Base-by-base conservation (phyloP, 139 green algal genomes). In the Pleodorina starrii region DNA sequence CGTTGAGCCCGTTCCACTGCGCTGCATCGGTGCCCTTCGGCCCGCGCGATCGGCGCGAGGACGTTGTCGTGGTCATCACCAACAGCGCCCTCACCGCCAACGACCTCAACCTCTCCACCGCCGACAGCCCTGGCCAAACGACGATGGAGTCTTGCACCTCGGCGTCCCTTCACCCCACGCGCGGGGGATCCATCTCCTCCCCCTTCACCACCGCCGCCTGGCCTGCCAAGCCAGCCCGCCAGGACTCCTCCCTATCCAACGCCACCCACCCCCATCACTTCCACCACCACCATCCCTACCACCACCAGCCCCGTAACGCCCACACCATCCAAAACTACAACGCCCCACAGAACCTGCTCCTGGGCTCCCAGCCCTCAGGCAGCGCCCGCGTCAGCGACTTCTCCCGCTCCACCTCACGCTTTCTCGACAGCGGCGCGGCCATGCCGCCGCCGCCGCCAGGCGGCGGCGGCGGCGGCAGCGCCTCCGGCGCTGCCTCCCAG, bases 21-120 rank as follows among this genome's bases (percentile, higher is more conserved):
- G 46, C 74, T 27, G 43, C 74, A 19, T 44, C 74, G 21, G 43
- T 82, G 25, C 74, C 74, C 27, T 82, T 82, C 44, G 43, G 44
- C 46, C 7, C n/a, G 0, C 25, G 44, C 44, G 43, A 82, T 1
- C 43, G 25, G 6, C 44, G 27, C 29, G 74, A 82, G 7, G 74
- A 82, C 10, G 43, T 63, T 6, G 43, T 82, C 29, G 46, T 82
- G 5, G 74, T 82, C 27, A 63, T 82, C 46, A 66, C 44, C 27
- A 82, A 82, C 74, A 82, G 29, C 46, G 32, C 44, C 25, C 35
- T 50, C 72, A 57, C 68, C 3, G 38, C 35, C 35, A 36, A 11
- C 27, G 17, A 7, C 27, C 63, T 77, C 5, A 77, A 77, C 35
- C 36, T 32, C 2, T 48, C 72, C 10, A 35, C 40, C 5, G 40